These are phyloP conservation scores for Coemansia sp. DNA, from an alignment of 192 early-diverging fungal species.

Conservation along the genomic window DNA sequence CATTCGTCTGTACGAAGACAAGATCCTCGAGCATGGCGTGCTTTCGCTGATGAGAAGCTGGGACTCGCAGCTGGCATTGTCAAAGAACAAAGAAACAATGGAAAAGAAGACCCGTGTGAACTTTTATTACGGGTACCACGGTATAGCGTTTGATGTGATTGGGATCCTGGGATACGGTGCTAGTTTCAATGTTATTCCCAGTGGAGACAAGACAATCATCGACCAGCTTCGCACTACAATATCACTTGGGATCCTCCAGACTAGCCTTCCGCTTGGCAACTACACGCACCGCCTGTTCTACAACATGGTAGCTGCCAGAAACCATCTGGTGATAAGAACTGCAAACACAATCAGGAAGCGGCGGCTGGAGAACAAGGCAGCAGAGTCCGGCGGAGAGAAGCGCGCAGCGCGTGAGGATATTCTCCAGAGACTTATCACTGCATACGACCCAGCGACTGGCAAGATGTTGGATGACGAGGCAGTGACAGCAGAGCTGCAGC, in stretches of 20 bases:
- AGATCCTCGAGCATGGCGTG: constrained; percentile 25
- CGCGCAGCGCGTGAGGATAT: constrained; percentile 17
- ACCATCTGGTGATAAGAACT: constrained; percentile 9
- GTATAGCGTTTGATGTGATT: constrained; percentile 38
- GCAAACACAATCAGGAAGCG: constrained; percentile 10
- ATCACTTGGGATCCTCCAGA: constrained; percentile 3
- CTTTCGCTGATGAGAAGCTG: constrained; percentile 25
- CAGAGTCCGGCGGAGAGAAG: neutral
- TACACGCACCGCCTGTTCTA: constrained; percentile 14
- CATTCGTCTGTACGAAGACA: constrained; percentile 23
- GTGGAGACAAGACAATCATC: constrained; percentile 17
- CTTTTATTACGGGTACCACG: constrained; percentile 44
- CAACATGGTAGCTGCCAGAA: neutral
- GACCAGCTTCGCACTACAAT: constrained; percentile 21
- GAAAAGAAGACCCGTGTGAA: constrained; percentile 16
- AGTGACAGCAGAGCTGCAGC: constrained; percentile 22
- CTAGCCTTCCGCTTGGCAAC: constrained; percentile 8
- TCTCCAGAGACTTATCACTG: constrained; percentile 47
- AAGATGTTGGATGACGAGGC: constrained; percentile 9
- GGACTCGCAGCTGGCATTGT: constrained; percentile 10
- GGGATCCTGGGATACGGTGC: constrained; percentile 39
- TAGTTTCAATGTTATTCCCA: constrained; percentile 20
- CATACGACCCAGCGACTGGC: constrained; percentile 37
- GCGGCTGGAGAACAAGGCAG: neutral
- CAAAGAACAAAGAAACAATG: neutral